phyloP scores from a whole-genome alignment of 495 filamentous ascomycete genomes.

The Lophiostoma macrostomum region DNA sequence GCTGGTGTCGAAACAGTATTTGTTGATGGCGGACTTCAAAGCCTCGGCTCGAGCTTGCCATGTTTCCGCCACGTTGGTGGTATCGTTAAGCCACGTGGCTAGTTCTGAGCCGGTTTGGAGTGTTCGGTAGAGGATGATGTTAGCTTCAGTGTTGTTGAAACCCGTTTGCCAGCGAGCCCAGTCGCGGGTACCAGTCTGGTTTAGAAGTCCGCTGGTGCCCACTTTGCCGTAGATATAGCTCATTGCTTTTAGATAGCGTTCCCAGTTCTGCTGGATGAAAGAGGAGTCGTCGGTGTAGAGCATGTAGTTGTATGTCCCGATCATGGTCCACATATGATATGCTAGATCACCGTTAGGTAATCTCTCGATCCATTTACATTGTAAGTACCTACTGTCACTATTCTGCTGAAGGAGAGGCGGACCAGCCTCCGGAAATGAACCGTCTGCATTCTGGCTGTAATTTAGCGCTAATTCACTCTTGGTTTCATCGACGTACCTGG shows the following conservation, averaged over 20 bases:
- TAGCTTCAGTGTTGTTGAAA: constrained; percentile 53
- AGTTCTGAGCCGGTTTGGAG: constrained; percentile 50
- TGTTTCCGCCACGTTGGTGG: constrained; percentile 42
- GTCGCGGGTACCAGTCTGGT: constrained; percentile 55
- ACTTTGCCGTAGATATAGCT: constrained; percentile 53
- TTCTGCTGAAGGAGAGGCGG: constrained; percentile 55
- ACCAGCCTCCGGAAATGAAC: constrained; percentile 51
- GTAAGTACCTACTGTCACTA: constrained; percentile 45
- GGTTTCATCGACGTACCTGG: constrained; percentile 42
- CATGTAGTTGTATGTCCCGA: constrained; percentile 62
- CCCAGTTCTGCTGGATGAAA: constrained; percentile 52
- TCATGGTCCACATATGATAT: constrained; percentile 64
- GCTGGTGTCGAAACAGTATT: constrained; percentile 50
- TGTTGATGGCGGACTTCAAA: constrained; percentile 46
- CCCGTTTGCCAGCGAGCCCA: constrained; percentile 57
- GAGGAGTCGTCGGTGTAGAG: constrained; percentile 55
- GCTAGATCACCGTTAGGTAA: constrained; percentile 28
- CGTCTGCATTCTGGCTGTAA: constrained; percentile 28
- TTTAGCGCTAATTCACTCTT: background rate
- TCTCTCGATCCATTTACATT: background rate
- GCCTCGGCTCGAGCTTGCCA: constrained; percentile 45
- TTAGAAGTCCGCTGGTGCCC: constrained; percentile 50
- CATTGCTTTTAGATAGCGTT: constrained; percentile 53
- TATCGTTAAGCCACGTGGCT: constrained; percentile 50
- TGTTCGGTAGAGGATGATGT: constrained; percentile 57